Conservation (phyloP, 2,329 filamentous ascomycete species). For the Microdochium trichocladiopsis region DNA sequence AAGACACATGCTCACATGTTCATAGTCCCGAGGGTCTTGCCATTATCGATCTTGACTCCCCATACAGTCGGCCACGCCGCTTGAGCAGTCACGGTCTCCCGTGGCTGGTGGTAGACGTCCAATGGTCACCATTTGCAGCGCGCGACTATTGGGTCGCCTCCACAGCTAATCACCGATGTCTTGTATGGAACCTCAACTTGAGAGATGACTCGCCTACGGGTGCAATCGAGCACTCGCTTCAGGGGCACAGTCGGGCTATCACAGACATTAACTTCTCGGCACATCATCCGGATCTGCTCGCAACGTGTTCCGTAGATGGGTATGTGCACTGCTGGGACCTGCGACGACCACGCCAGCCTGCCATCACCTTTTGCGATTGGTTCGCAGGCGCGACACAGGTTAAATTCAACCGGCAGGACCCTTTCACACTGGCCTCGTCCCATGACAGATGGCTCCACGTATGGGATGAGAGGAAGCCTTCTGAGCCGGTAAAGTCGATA, state of each 20-base stretch:
- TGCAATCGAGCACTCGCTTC: constrained; percentile 78
- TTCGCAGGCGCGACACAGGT: constrained; percentile 90
- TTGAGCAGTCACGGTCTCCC: constrained; percentile 75
- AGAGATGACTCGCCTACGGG: constrained; percentile 63
- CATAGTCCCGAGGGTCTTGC: constrained; percentile 72
- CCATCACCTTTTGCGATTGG: constrained; percentile 83
- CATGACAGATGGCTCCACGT: constrained; percentile 84
- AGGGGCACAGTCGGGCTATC: constrained; percentile 81
- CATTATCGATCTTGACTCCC: constrained; percentile 86
- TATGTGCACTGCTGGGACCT: constrained; percentile 93
- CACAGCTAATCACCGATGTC: constrained; percentile 87
- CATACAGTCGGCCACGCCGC: constrained; percentile 78
- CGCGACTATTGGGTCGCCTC: constrained; percentile 92
- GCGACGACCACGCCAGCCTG: constrained; percentile 64
- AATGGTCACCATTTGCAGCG: constrained; percentile 90
- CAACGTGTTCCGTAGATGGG: constrained; percentile 87
- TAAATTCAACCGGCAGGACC: constrained; percentile 85
- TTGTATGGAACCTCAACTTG: constrained; percentile 88
- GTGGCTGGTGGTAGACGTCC: constrained; percentile 94
- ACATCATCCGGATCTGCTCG: constrained; percentile 81
- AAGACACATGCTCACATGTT: constrained; percentile 8
- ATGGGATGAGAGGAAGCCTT: constrained; percentile 81
- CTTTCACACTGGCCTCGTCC: constrained; percentile 82
- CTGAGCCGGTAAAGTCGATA: constrained; percentile 73
- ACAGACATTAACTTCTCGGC: constrained; percentile 96